Evolutionary conservation across 2,329 filamentous ascomycete genomes (phyloP).

Genomic region (Colletotrichum caudatum): DNA sequence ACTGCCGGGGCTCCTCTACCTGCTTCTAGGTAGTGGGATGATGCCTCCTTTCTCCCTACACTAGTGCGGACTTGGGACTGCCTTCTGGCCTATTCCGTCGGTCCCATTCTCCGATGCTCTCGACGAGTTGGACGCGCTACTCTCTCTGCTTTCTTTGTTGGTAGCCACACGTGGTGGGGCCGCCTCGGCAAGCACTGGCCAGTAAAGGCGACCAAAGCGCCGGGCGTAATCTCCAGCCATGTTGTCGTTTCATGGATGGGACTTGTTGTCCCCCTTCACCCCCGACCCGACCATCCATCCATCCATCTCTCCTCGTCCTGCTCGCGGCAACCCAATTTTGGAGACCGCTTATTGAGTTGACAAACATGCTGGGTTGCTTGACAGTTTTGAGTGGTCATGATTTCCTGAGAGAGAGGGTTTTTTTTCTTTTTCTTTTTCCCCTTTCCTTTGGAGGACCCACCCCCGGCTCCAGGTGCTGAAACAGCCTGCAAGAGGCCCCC

Average conservation of each 20-base stretch:
- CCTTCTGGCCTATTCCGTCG: slow-evolving; percentile 13
- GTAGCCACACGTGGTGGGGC: slow-evolving; percentile 18
- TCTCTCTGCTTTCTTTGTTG: slow-evolving; percentile 12
- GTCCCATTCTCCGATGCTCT: not conserved
- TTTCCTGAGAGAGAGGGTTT: slow-evolving; percentile 1
- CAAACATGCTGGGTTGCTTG: not conserved
- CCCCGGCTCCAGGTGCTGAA: slow-evolving; percentile 19
- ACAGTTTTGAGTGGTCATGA: slow-evolving; percentile 8
- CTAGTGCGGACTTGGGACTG: slow-evolving; percentile 10
- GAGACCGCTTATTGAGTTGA: not conserved
- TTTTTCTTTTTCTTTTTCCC: not conserved
- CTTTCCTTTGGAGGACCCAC: not conserved
- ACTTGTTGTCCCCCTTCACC: not conserved
- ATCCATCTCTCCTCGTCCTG: not conserved
- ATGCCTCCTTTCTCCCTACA: slow-evolving; percentile 21
- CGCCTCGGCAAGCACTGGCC: slow-evolving; percentile 19
- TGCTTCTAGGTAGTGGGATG: not conserved
- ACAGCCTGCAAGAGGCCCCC: slow-evolving; percentile 20
- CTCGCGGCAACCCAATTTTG: not conserved
- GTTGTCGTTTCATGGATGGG: slow-evolving; percentile 5
- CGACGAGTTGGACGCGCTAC: not conserved
- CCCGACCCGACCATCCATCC: too few relatives aligned
- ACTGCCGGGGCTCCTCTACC: slow-evolving; percentile 3
- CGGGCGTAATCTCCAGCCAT: slow-evolving; percentile 27
- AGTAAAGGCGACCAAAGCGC: slow-evolving; percentile 16